These are phyloP conservation scores for Sicyos baderoa DNA, from an alignment of 306 rosid species.

Conservation along the genomic window DNA sequence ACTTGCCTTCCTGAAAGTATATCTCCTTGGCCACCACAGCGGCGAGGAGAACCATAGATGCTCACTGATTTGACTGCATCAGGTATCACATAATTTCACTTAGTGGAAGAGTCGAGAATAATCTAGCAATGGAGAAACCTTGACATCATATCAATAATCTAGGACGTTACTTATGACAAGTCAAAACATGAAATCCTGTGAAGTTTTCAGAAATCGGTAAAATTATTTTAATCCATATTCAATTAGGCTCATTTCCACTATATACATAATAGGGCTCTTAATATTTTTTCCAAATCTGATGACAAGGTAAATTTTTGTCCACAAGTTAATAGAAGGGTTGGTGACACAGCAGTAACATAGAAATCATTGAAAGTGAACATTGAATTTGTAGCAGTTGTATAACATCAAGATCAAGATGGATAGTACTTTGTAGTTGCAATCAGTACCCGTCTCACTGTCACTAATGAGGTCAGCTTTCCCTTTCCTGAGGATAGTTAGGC, in stretches of 20 bases:
- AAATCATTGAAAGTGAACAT: not conserved
- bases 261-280: not conserved
- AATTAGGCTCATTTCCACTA: not conserved
- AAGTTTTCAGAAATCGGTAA: not conserved
- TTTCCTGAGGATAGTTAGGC: slow-evolving; percentile 68
- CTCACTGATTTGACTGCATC: slow-evolving; percentile 67
- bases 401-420: not conserved
- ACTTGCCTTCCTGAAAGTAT: slow-evolving; percentile 96
- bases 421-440: slow-evolving; percentile 8
- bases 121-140: not conserved
- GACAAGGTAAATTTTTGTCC: no score
- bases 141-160: not conserved
- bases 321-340: not conserved
- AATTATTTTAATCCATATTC: not conserved
- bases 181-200: not conserved
- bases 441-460: slow-evolving; percentile 67
- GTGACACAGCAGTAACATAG: not conserved
- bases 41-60: slow-evolving; percentile 78
- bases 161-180: not conserved
- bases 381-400: not conserved
- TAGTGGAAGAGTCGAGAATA: slow-evolving; percentile 6
- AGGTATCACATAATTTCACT: not conserved
- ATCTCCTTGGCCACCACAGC: slow-evolving; percentile 96
- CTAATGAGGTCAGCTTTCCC: slow-evolving; percentile 74
- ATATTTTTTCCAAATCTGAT: slow-evolving; percentile 1